Base-by-base conservation (phyloP, 2,329 filamentous ascomycete species). In the Arthrobotrys conoides region DNA sequence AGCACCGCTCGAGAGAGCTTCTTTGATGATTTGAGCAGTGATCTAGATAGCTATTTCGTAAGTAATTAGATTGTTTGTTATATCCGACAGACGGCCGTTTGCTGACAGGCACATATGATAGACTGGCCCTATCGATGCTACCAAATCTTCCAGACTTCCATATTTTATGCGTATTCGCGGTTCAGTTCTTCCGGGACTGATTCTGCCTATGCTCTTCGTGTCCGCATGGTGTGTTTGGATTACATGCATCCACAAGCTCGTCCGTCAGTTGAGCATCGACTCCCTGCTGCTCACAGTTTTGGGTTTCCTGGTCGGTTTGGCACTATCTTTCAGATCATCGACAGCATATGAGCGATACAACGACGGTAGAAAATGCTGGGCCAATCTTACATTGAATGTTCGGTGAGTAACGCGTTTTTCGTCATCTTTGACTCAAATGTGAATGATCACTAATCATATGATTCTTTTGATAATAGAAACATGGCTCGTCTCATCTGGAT, bases 291-390 rank as follows among this genome's bases (percentile, higher is more conserved):
- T 94, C 67, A 94, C 92, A 0, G 90, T 94, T 66, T 88, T 92
- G 53, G 92, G 92, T 91, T 94, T 94, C 85, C 91, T 94, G 76
- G 91, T 94, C 83, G 90, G 90, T 88, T 85, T 94, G 76, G 88
- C 90, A n/a, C 87, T 94, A 38, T 93, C 91, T 0, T 93, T 94
- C 85, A 90, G 92, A 75, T 92, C 88, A 80, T 90, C 91, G 1
- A 93, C 91, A 6, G 92, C 92, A 9, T 94, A 94, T 81, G 92
- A 94, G 84, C 89, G 91, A 81, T 90, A 90, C 83, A 87, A 86
- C 48, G 90, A 92, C 80, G 90, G 90, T 44, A 87, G 90, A 44
- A 89, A 89, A 81, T 89, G 87, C 81, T 91, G 90, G 89, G 86
- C 89, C 0, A 86, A 88, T 71, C 86, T 90, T 81, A 89, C 87